These are phyloP conservation scores for Kitagawia praeruptora DNA, from an alignment of 129 eudicot species.

Conservation along the genomic window DNA sequence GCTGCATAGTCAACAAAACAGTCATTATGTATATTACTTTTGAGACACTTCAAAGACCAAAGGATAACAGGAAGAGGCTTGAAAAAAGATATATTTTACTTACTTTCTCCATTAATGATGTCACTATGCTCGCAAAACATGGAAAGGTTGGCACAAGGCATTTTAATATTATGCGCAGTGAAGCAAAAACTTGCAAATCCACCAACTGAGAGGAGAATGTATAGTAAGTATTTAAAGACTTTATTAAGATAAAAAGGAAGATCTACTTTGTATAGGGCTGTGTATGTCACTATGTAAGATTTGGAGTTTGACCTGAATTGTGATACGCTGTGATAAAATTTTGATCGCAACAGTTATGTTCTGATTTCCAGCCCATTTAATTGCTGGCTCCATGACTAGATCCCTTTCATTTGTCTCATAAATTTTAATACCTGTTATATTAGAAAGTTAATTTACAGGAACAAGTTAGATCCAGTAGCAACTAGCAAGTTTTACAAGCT, in stretches of 20 bases:
- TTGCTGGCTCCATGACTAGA: slow-evolving; percentile 77
- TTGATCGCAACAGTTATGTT: slow-evolving; percentile 51
- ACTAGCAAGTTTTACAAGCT: neutral
- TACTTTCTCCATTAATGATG: slow-evolving; percentile 86
- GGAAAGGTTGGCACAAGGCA: slow-evolving; percentile 79
- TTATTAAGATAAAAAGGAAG: neutral
- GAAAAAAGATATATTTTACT: neutral
- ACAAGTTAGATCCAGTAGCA: neutral
- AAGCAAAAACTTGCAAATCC: slow-evolving; percentile 70
- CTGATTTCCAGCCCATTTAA: slow-evolving; percentile 95
- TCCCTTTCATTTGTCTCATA: slow-evolving; percentile 74
- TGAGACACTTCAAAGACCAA: neutral
- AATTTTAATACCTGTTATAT: slow-evolving; percentile 53
- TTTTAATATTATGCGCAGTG: slow-evolving; percentile 64
- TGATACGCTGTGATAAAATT: slow-evolving; percentile 30
- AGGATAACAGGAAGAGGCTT: neutral
- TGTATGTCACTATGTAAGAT: neutral
- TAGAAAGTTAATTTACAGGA: neutral
- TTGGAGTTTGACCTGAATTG: slow-evolving; percentile 52
- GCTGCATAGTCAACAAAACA: slow-evolving; percentile 35
- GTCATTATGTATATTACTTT: neutral
- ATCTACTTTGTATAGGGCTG: neutral
- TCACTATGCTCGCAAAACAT: slow-evolving; percentile 58
- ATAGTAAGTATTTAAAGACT: neutral
- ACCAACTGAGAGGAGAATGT: slow-evolving; percentile 45